These are phyloP conservation scores for Daldinia concentrica DNA, from an alignment of 495 filamentous ascomycete genomes.

Conservation along the genomic window DNA sequence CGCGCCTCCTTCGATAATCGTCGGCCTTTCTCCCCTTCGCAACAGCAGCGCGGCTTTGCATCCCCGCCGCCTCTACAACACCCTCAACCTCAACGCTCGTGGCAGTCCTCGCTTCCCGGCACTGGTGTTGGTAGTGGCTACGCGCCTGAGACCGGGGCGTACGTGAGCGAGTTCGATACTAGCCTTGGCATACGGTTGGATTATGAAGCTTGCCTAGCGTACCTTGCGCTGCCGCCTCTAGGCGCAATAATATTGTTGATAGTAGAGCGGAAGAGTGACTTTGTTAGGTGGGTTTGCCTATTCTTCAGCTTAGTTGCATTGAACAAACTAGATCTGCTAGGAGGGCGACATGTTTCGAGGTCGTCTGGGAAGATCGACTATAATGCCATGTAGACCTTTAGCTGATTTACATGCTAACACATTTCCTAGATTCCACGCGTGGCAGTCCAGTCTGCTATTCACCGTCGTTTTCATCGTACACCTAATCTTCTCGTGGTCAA, in stretches of 20 bases:
- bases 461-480: conserved; percentile 85
- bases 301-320: not conserved
- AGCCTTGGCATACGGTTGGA: conserved; percentile 73
- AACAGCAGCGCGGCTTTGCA: conserved; percentile 46
- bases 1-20: conserved; percentile 59
- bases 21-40: conserved; percentile 58
- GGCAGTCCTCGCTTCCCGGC: conserved; percentile 41
- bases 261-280: conserved; percentile 93
- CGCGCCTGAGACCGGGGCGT: conserved; percentile 42
- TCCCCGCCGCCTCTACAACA: conserved; percentile 60
- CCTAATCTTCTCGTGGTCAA: conserved; percentile 84
- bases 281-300: conserved; percentile 75
- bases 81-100: conserved; percentile 60
- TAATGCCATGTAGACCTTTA: not conserved
- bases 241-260: conserved; percentile 86
- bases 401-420: conserved; percentile 15
- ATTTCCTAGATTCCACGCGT: conserved; percentile 83
- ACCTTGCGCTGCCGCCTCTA: conserved; percentile 84
- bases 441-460: conserved; percentile 92
- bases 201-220: conserved; percentile 91
- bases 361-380: not conserved
- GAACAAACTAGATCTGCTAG: not conserved
- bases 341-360: not conserved
- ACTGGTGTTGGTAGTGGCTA: conserved; percentile 15
- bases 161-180: conserved; percentile 73